Base-by-base conservation (phyloP, 257 asterid species). In the Ocimum tenuiflorum region DNA sequence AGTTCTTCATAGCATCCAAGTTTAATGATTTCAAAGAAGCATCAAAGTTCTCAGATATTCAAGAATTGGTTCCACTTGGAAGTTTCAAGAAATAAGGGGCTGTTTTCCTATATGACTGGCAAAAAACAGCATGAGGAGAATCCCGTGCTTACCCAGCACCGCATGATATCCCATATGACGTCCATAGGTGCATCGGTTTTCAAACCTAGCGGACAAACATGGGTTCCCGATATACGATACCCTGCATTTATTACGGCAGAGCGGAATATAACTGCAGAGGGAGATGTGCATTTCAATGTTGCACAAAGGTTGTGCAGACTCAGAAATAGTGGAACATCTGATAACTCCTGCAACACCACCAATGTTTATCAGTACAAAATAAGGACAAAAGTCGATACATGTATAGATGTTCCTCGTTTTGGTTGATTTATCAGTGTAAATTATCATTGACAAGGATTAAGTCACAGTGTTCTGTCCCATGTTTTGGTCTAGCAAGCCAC, bases 161-260 rank as follows among this genome's bases (percentile, higher is more conserved):
- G 97, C 99, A 94, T 94, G 10, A 94, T 88, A 77, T 94, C 99
- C 99, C 97, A 94, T 54, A 94, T 79, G 48, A 90, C 95, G 42
- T 94, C 81, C 99, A 94, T 94, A 17, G 99, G 99, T 71, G 99
- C 99, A 74, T 94, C 94, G 1, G 97, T 87, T 70, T 94, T 94
- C 79, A 94, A 69, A 73, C 96, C 96, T 57, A 94, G 74, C 13
- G 97, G 95, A 70, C 85, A 79, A 42, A 85, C 97, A 70, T 94
- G 99, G 68, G 85, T 90, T 53, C 99, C 97, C 24, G 99, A 94
- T 73, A 94, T 90, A 67, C 84, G 94, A 76, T 90, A 94, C 49
- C 99, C 99, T 5, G 99, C 97, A 71, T 90, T 87, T 65, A 94
- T 88, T 41, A 90, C 99, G 13, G 97, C 97, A 7, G 99, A 94